These are phyloP conservation scores for Yamadazyma spencermartinsiae DNA, from an alignment of 1,139 yeast genomes.

Conservation along the genomic window DNA sequence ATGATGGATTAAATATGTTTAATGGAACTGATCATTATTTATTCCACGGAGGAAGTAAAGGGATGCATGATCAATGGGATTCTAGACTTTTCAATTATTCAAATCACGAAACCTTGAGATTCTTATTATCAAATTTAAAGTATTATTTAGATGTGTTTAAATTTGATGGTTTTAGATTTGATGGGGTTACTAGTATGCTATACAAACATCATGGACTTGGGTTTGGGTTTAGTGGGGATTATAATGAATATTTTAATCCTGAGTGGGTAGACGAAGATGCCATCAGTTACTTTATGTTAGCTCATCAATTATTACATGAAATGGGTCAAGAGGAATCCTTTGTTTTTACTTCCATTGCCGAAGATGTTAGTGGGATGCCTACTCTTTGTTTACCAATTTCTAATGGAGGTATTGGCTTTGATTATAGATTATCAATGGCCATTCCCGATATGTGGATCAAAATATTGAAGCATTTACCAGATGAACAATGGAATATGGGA, in stretches of 20 bases:
- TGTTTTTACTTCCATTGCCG: conserved; percentile 80
- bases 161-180: conserved; percentile 95
- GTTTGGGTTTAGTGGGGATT: conserved; percentile 87
- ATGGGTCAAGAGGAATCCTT: conserved; percentile 44
- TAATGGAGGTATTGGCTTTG: conserved; percentile 89
- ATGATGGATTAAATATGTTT: conserved; percentile 89
- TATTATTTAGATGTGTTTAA: conserved; percentile 79
- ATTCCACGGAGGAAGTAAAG: conserved; percentile 85
- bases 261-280: conserved; percentile 88
- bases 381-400: conserved; percentile 76
- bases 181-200: conserved; percentile 94
- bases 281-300: conserved; percentile 80
- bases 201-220: conserved; percentile 91
- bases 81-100: conserved; percentile 91
- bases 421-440: conserved; percentile 94
- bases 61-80: conserved; percentile 92
- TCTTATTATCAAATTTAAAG: conserved; percentile 82
- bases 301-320: conserved; percentile 70
- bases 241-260: conserved; percentile 83
- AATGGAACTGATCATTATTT: conserved; percentile 96
- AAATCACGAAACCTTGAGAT: conserved; percentile 84
- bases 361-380: conserved; percentile 98
- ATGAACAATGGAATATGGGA: conserved; percentile 92
- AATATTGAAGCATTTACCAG: conserved; percentile 74
- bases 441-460: conserved; percentile 99